Percentiles rank a stretch among this genome's conserved stretches.
Evolutionary conservation across 768 basidiomycete genomes (phyloP).

Genomic region (Hemileccinum impolitum): DNA sequence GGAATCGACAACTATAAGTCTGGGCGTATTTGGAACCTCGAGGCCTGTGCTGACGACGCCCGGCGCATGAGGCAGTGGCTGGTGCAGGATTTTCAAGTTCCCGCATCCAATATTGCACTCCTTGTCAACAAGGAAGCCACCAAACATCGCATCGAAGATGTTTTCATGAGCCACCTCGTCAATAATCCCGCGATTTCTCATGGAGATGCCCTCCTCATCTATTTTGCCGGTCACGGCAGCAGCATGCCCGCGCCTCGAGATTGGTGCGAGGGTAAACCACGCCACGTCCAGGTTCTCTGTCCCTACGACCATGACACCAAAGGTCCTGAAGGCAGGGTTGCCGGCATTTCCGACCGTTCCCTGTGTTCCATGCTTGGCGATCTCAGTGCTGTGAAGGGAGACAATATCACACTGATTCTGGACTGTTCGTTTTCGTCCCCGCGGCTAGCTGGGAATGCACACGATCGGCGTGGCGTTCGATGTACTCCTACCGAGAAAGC

Average conservation of each 20-base stretch:
- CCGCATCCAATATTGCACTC: constrained; percentile 52
- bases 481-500: constrained; percentile 62
- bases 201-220: constrained; percentile 65
- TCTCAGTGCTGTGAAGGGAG: constrained; percentile 53
- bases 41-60: constrained; percentile 64
- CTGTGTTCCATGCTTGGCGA: constrained; percentile 59
- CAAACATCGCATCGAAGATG: constrained; percentile 56
- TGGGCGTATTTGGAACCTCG: constrained; percentile 59
- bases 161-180: constrained; percentile 58
- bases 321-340: constrained; percentile 42
- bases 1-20: constrained; percentile 72
- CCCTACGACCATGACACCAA: constrained; percentile 64
- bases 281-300: constrained; percentile 56
- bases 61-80: constrained; percentile 58
- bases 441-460: constrained; percentile 35
- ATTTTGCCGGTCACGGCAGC: constrained; percentile 75
- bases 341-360: constrained; percentile 68
- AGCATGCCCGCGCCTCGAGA: constrained; percentile 51
- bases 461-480: constrained; percentile 48
- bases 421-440: constrained; percentile 60
- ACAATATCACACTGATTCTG: constrained; percentile 67
- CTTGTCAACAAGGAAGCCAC: constrained; percentile 60
- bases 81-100: constrained; percentile 52
- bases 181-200: constrained; percentile 56
- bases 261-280: constrained; percentile 50